These are phyloP conservation scores for Mortierella claussenii DNA, from an alignment of 192 early-diverging fungal genomes.

Conservation along the genomic window DNA sequence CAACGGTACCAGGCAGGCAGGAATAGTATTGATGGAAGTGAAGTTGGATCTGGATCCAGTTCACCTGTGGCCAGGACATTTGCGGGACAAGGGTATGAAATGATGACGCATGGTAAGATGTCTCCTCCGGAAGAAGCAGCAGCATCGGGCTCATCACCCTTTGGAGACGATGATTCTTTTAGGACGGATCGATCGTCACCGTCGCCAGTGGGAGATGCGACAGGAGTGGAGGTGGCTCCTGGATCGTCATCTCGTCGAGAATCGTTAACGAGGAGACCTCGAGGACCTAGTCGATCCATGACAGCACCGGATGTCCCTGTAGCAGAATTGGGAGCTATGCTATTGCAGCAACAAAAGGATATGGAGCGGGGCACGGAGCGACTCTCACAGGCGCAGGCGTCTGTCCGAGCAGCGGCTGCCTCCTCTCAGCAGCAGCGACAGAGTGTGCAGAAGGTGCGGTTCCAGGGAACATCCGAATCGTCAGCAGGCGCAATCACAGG, in stretches of 20 bases:
- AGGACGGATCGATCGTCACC: not conserved
- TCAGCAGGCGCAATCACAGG: too few relatives aligned
- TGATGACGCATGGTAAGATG: not conserved
- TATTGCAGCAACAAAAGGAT: slow-evolving; percentile 47
- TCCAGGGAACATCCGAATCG: slow-evolving; percentile 17
- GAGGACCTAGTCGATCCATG: slow-evolving; percentile 42
- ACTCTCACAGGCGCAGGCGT: slow-evolving; percentile 38
- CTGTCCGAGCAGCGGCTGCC: slow-evolving; percentile 11
- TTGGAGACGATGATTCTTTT: slow-evolving; percentile 1
- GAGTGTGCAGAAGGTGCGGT: slow-evolving; percentile 23
- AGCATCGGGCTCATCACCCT: too few relatives aligned
- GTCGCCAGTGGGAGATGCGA: slow-evolving; percentile 22
- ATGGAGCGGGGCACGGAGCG: slow-evolving; percentile 47
- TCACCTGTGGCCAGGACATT: not conserved
- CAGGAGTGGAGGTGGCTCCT: slow-evolving; percentile 16
- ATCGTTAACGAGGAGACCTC: slow-evolving; percentile 24
- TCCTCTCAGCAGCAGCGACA: slow-evolving; percentile 25
- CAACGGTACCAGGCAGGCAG: slow-evolving; percentile 28
- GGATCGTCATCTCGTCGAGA: too few relatives aligned
- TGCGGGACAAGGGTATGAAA: slow-evolving; percentile 2
- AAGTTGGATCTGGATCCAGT: slow-evolving; percentile 29
- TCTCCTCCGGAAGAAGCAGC: not conserved
- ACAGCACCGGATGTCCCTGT: slow-evolving; percentile 45
- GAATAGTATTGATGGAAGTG: slow-evolving; percentile 50
- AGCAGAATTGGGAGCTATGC: slow-evolving; percentile 44